Base-by-base conservation (phyloP, 345 rosid genomes). In the Sisymbrium altissimum region DNA sequence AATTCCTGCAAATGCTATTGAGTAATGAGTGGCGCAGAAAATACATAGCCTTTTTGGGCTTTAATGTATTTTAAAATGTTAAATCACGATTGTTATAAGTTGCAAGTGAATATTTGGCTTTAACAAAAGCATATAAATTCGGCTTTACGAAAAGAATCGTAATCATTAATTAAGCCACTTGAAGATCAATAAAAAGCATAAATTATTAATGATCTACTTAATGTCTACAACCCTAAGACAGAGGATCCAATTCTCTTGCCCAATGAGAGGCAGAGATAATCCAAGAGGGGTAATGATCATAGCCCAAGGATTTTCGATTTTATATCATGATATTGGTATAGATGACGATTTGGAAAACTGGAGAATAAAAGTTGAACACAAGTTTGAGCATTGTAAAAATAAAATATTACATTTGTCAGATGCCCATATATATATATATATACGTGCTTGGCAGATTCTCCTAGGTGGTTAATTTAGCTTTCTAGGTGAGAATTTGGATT, bases 71-170 rank as follows among this genome's bases (percentile, higher is more conserved):
- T 17, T n/a, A 57, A 66, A 52, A 4, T 21, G 54, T 35, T 76
- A 61, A 76, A 17, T 45, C 38, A 69, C 25, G 45, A 69, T 69
- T 68, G 33, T 64, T 63, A 14, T 64, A 46, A 64, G 68, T 57
- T 77, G 67, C 25, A 48, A 77, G 72, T 77, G 80, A 77, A 77
- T 71, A 77, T 64, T 64, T 71, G 76, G 63, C 76, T 77, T 77
- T 77, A 70, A 77, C 63, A 57, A 77, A 77, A 71, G 76, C 76
- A 77, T 46, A 19, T 36, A 48, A 49, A 57, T 48, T 77, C 67
- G 67, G 48, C 80, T 71, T 77, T 77, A 56, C 27, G 21, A 39
- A 65, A 71, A 59, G 80, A 64, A 71, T 56, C 67, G 46, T 40
- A 77, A 77, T 77, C 76, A 77, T 77, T 65, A 77, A 71, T 64